Evolutionary conservation across 2,329 filamentous ascomycete species (phyloP).

Genomic region (Alternaria metachromatica): DNA sequence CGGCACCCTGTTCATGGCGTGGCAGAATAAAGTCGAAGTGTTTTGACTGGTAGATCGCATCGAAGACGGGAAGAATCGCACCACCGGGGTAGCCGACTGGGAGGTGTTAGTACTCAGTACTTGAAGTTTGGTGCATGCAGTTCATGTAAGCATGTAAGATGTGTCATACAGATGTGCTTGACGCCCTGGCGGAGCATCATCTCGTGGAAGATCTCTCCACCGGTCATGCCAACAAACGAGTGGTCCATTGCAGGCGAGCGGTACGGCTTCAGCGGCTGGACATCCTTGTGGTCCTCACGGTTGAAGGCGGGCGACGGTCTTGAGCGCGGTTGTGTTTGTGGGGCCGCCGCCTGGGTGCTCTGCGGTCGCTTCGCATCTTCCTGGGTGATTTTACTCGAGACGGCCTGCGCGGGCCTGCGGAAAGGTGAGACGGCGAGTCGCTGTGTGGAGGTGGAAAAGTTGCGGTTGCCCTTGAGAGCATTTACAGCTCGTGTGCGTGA

Average conservation of each 20-base stretch:
- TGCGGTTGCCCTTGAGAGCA: slow-evolving; percentile 49
- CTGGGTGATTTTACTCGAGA: slow-evolving; percentile 39
- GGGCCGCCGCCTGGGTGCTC: slow-evolving; percentile 49
- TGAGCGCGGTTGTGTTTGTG: slow-evolving; percentile 32
- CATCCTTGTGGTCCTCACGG: slow-evolving; percentile 52
- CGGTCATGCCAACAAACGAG: slow-evolving; percentile 88
- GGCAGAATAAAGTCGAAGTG: slow-evolving; percentile 97
- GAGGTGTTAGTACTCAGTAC: slow-evolving; percentile 28
- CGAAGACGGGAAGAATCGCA: slow-evolving; percentile 96
- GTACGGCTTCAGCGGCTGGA: slow-evolving; percentile 56
- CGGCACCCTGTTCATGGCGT: slow-evolving; percentile 95
- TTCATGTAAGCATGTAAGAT: not conserved
- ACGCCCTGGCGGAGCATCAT: slow-evolving; percentile 96
- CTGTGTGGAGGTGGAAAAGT: slow-evolving; percentile 52
- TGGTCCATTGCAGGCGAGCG: slow-evolving; percentile 60
- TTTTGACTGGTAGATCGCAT: slow-evolving; percentile 97
- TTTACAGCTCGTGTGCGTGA: slow-evolving; percentile 46
- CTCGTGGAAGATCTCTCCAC: slow-evolving; percentile 97
- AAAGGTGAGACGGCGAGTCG: slow-evolving; percentile 54
- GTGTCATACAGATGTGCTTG: slow-evolving; percentile 86
- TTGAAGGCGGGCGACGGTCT: slow-evolving; percentile 60
- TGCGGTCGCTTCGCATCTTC: slow-evolving; percentile 52
- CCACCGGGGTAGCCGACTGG: slow-evolving; percentile 81
- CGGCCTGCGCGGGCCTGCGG: slow-evolving; percentile 44
- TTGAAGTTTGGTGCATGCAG: not conserved